These are phyloP conservation scores for Penicillium corylophilum DNA, from an alignment of 2,329 filamentous ascomycete species.

Conservation along the genomic window DNA sequence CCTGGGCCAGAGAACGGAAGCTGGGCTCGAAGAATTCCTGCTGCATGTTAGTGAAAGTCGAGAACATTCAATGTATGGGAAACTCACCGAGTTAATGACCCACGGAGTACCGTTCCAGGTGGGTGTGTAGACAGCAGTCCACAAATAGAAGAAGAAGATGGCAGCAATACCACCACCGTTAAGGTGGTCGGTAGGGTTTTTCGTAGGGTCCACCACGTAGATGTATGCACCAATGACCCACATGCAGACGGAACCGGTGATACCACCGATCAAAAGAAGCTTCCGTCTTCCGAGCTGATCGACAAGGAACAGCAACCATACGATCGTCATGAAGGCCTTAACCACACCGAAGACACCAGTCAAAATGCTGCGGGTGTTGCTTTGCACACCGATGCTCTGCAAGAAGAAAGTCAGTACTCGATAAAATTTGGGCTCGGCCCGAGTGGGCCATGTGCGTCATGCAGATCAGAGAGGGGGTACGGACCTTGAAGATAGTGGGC, in stretches of 20 bases:
- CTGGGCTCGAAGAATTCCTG: conserved; percentile 70
- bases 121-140: conserved; percentile 70
- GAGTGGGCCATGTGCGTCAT: background rate
- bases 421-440: background rate
- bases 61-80: background rate
- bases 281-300: conserved; percentile 62
- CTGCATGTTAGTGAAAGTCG: conserved; percentile 9
- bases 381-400: conserved; percentile 57
- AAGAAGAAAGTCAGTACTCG: conserved; percentile 4
- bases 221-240: conserved; percentile 37
- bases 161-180: conserved; percentile 42
- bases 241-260: conserved; percentile 52
- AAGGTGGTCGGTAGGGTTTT: conserved; percentile 24
- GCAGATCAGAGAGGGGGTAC: background rate
- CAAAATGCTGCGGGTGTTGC: conserved; percentile 58
- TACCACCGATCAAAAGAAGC: conserved; percentile 64
- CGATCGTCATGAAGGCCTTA: conserved; percentile 65
- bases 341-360: conserved; percentile 77
- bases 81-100: conserved; percentile 63
- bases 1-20: conserved; percentile 68
- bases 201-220: conserved; percentile 32
- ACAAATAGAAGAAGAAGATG: conserved; percentile 69
- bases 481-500: conserved; percentile 61
- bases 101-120: conserved; percentile 73
- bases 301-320: conserved; percentile 69